These are phyloP conservation scores for Penicillium occitanis DNA, from an alignment of 2,329 filamentous ascomycete species.

Conservation along the genomic window DNA sequence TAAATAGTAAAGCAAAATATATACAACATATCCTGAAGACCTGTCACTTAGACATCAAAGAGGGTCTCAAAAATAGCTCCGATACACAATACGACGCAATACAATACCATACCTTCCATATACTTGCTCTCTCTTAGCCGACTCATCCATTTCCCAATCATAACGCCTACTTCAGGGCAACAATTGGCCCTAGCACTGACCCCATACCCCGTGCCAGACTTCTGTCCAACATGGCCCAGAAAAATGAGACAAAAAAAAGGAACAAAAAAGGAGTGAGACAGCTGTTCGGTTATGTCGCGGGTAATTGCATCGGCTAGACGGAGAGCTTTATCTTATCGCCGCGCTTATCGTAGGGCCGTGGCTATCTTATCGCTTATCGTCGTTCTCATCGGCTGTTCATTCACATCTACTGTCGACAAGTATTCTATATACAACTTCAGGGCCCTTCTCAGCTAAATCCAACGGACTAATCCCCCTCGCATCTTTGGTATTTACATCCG, in stretches of 20 bases:
- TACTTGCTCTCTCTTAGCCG: not conserved
- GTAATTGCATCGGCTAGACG: constrained; percentile 1
- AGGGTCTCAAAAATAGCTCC: not conserved
- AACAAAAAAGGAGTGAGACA: not conserved
- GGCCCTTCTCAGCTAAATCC: not conserved
- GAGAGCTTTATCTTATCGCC: constrained; percentile 14
- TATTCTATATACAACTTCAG: not conserved
- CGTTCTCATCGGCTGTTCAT: too few species aligned
- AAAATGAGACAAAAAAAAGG: not conserved
- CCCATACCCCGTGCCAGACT: not conserved
- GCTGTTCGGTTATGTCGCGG: constrained; percentile 10
- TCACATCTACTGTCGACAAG: not conserved
- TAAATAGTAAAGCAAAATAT: not conserved
- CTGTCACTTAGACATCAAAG: not conserved
- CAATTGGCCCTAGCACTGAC: not conserved
- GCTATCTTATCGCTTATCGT: not conserved
- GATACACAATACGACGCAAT: not conserved
- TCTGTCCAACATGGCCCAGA: not conserved
- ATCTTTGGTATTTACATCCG: not conserved
- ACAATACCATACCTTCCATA: not conserved
- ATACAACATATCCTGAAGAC: not conserved
- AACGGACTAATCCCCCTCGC: not conserved
- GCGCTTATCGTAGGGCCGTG: not conserved
- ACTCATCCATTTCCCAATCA: not conserved
- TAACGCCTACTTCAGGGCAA: not conserved